Conservation (phyloP, 352 stramenopile genomes). For the Phytopythium aichiense region DNA sequence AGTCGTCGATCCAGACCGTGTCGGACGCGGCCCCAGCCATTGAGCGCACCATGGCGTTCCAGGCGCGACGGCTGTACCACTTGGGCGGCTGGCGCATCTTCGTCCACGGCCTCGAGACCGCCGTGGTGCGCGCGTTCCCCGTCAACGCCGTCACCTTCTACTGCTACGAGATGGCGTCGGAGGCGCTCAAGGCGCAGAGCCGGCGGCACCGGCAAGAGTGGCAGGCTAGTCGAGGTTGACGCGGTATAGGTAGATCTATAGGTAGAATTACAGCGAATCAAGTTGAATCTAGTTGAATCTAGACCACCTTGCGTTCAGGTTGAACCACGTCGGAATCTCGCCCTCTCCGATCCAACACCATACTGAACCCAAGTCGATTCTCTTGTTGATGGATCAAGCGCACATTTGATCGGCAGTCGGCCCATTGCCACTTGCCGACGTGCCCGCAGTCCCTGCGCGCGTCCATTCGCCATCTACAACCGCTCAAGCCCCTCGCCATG, state of each 20-base stretch:
- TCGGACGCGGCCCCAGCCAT: conserved; percentile 42
- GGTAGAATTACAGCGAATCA: conserved; percentile 3
- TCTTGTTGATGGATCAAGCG: background rate
- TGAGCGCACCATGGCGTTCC: conserved; percentile 72
- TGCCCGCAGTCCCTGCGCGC: background rate
- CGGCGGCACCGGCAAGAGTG: background rate
- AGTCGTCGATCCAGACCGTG: conserved; percentile 82
- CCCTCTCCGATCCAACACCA: background rate
- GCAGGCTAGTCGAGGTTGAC: background rate
- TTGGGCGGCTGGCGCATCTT: conserved; percentile 71
- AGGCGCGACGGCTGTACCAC: conserved; percentile 58
- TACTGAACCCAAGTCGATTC: background rate
- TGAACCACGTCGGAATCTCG: conserved; percentile 17
- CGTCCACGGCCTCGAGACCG: conserved; percentile 69
- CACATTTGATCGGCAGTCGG: background rate
- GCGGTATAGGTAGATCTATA: background rate
- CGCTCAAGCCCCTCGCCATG: background rate
- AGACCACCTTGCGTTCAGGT: background rate
- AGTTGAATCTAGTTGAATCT: background rate
- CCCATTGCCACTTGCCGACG: background rate
- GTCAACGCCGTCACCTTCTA: conserved; percentile 87
- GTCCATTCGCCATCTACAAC: background rate
- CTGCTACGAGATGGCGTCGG: conserved; percentile 76
- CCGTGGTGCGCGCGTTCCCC: conserved; percentile 76
- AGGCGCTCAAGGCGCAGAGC: conserved; percentile 42